These are phyloP conservation scores for Darksidea phi DNA, from an alignment of 495 filamentous ascomycete species.

Conservation along the genomic window DNA sequence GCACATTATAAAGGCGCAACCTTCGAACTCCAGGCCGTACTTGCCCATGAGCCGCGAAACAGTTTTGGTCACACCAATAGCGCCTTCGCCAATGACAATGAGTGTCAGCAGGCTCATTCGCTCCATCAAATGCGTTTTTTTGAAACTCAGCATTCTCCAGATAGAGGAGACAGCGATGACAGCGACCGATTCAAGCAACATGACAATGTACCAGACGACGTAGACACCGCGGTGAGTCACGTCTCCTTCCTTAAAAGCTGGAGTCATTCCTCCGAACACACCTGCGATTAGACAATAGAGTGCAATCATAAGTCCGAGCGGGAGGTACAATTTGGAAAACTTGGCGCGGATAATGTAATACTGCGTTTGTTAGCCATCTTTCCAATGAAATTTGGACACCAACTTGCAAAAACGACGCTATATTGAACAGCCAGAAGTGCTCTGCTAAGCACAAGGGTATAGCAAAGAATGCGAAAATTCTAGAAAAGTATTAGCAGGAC, in stretches of 20 bases:
- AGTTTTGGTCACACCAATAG: slow-evolving; percentile 36
- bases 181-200: slow-evolving; percentile 24
- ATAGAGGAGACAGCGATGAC: slow-evolving; percentile 26
- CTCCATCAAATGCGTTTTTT: slow-evolving; percentile 38
- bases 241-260: slow-evolving; percentile 19
- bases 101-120: slow-evolving; percentile 36
- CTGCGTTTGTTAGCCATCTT: not conserved
- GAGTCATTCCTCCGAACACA: slow-evolving; percentile 30
- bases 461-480: slow-evolving; percentile 36
- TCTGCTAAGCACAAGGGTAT: slow-evolving; percentile 33
- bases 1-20: slow-evolving; percentile 32
- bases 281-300: slow-evolving; percentile 20
- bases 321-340: slow-evolving; percentile 29
- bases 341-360: slow-evolving; percentile 10
- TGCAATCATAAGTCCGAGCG: slow-evolving; percentile 21
- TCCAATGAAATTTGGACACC: not conserved
- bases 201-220: slow-evolving; percentile 34
- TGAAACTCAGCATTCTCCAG: slow-evolving; percentile 38
- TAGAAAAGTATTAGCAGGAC: slow-evolving; percentile 1
- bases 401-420: slow-evolving; percentile 23
- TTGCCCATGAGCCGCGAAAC: slow-evolving; percentile 34
- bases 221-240: slow-evolving; percentile 15
- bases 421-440: slow-evolving; percentile 27
- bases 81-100: slow-evolving; percentile 37
- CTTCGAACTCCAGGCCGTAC: slow-evolving; percentile 25